Evolutionary conservation across 768 basidiomycete genomes (phyloP), one percentile per base, ranked within the genome.

Genomic region (Chlorophyllum brunneum): DNA sequence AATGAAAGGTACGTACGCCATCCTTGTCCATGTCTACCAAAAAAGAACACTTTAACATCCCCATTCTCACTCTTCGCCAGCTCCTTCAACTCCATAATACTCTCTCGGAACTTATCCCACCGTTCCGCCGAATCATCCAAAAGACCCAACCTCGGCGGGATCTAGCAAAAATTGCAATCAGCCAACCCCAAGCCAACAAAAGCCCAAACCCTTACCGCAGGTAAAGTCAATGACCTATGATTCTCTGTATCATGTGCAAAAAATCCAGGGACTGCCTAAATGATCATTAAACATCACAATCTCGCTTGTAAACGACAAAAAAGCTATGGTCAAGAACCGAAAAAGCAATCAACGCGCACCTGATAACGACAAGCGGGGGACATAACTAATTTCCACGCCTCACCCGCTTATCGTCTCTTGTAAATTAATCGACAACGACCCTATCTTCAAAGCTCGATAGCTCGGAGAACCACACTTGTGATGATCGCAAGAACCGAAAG

Each of bases 21-120:
- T 48, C 86, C 88, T 65, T 90, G 71, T 0, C 88, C 88, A 55
- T 92, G 88, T 56, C 88, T 71, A 2, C 78, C 78, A 2, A 89
- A 64, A 49, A 85, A 78, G 51, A 90, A 70, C 10, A 86, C 70
- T 58, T 89, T 91, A 66, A 83, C 83, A 5, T 65, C 65, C 4
- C 29, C 48, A 8, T 48, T 34, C 0, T 59, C 44, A 13, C 7
- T 30, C 1, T 65, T 63, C 1, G 77, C 72, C 2, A 59, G 54
- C 2, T 59, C 54, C 49, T 86, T 83, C 52, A 89, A 61, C 16
- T 63, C 52, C 3, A 62, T 49, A 15, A 90, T 66, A 9, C 67
- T 60, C 1, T 56, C 45, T 20, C 65, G 59, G 53, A 87, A 73
- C 3, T 54, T 71, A 6, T 55, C 51, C 85, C 86, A 88, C 29